Evolutionary conservation across 208 protist species (phyloP).

Genomic region (Leishmania tarentolae): DNA sequence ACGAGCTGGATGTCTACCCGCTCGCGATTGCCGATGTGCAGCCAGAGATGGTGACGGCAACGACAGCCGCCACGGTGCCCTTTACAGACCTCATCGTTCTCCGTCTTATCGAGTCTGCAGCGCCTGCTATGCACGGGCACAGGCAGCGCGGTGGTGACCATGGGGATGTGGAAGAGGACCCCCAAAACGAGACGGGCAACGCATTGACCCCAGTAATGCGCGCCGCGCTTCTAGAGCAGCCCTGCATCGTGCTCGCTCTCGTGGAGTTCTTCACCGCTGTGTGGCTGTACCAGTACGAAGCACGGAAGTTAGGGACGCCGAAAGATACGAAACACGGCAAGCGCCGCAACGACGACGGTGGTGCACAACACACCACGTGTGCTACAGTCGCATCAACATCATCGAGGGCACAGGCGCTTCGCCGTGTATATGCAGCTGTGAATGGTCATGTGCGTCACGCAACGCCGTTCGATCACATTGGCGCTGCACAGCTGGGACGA

Average conservation of each 20-base stretch:
- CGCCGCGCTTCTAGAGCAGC: constrained; percentile 54
- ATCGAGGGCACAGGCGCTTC: constrained; percentile 8
- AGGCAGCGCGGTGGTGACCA: not conserved
- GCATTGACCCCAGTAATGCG: constrained; percentile 47
- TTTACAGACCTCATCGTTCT: constrained; percentile 25
- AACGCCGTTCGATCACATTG: constrained; percentile 66
- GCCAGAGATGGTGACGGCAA: constrained; percentile 15
- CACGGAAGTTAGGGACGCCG: not conserved
- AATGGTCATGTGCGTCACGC: constrained; percentile 32
- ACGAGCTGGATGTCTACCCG: constrained; percentile 37
- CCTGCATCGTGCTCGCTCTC: constrained; percentile 60
- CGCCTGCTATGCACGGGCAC: constrained; percentile 1
- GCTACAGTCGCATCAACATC: constrained; percentile 6
- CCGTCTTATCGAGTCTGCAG: constrained; percentile 8
- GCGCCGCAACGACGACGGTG: not conserved
- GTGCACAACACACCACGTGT: not conserved
- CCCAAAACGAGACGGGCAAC: constrained; percentile 25
- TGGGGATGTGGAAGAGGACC: constrained; percentile 21
- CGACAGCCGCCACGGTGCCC: constrained; percentile 16
- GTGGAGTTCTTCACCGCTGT: constrained; percentile 81
- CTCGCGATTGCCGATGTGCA: constrained; percentile 22
- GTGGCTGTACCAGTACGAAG: constrained; percentile 34
- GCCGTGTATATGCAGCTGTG: constrained; percentile 35
- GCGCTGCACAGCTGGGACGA: constrained; percentile 68
- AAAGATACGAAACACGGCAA: not conserved